A percentile compares a stretch with the other conserved stretches of the same genome.
phyloP scores from a whole-genome alignment of 2,329 filamentous ascomycete genomes.

The Penicillium sp. region DNA sequence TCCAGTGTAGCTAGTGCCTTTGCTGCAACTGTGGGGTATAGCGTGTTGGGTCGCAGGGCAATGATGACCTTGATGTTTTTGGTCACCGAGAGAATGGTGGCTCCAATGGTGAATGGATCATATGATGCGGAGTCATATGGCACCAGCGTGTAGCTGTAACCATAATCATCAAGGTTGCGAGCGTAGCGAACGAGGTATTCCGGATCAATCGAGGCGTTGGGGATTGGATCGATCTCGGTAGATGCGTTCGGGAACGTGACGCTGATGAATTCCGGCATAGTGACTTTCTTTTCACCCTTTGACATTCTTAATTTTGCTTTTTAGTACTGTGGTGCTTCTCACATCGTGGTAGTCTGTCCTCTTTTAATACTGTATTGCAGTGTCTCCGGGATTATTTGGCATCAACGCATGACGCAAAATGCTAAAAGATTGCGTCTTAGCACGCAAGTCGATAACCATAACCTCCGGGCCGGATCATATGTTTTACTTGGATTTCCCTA shows the following conservation, averaged over 20 bases:
- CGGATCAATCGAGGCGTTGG: constrained; percentile 51
- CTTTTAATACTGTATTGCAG: not conserved
- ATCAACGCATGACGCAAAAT: constrained; percentile 2
- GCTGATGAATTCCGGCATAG: constrained; percentile 56
- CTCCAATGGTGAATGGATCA: constrained; percentile 59
- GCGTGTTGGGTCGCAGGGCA: constrained; percentile 59
- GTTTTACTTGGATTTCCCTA: not conserved
- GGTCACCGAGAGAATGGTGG: constrained; percentile 56
- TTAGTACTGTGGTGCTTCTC: not conserved
- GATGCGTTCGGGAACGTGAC: constrained; percentile 57
- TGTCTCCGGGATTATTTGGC: not conserved
- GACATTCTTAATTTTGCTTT: not conserved
- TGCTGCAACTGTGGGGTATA: constrained; percentile 62
- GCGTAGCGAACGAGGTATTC: constrained; percentile 19
- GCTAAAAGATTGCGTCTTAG: constrained; percentile 4
- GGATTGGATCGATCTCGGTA: constrained; percentile 55
- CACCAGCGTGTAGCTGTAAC: constrained; percentile 60
- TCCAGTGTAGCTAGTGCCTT: constrained; percentile 61
- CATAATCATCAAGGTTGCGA: constrained; percentile 47
- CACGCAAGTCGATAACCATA: constrained; percentile 1
- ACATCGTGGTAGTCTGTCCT: not conserved
- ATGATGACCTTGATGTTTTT: constrained; percentile 62
- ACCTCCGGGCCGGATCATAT: not conserved
- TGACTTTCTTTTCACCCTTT: not conserved
- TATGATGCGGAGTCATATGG: constrained; percentile 57